Evolutionary conservation across 2,329 filamentous ascomycete species (phyloP).

Genomic region (Tolypocladium endophyticum): DNA sequence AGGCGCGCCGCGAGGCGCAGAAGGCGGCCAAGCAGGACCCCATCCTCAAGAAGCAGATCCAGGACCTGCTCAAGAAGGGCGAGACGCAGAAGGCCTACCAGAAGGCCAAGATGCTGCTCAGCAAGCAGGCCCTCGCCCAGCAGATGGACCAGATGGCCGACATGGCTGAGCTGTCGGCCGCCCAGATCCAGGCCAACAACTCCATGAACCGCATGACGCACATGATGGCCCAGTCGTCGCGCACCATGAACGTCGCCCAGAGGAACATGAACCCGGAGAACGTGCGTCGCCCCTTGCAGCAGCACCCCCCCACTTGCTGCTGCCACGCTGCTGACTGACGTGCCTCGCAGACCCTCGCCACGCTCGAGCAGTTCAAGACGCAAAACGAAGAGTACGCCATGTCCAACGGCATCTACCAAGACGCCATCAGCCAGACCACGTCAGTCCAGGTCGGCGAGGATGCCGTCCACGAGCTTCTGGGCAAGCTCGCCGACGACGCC

Average conservation of each 20-base stretch:
- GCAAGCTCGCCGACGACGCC: slow-evolving; percentile 78
- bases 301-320: not conserved
- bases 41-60: slow-evolving; percentile 52
- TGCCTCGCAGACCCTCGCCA: slow-evolving; percentile 38
- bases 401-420: slow-evolving; percentile 69
- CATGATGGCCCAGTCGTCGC: slow-evolving; percentile 51
- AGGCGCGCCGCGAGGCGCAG: slow-evolving; percentile 48
- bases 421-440: slow-evolving; percentile 71
- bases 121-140: slow-evolving; percentile 49
- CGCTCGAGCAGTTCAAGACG: slow-evolving; percentile 49
- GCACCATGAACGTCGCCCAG: slow-evolving; percentile 48
- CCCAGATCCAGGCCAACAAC: slow-evolving; percentile 55
- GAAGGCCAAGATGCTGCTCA: slow-evolving; percentile 52
- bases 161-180: slow-evolving; percentile 49
- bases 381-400: slow-evolving; percentile 56
- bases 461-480: slow-evolving; percentile 76
- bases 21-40: slow-evolving; percentile 52
- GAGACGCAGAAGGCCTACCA: slow-evolving; percentile 54
- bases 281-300: slow-evolving; percentile 16
- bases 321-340: not conserved
- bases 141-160: slow-evolving; percentile 57
- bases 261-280: slow-evolving; percentile 48
- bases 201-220: slow-evolving; percentile 55
- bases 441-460: slow-evolving; percentile 65
- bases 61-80: slow-evolving; percentile 51